Percentiles rank a stretch among this genome's conserved stretches.
These are phyloP conservation scores for Adansonia rubrostipa DNA, from an alignment of 441 rosid genomes.

Conservation along the genomic window DNA sequence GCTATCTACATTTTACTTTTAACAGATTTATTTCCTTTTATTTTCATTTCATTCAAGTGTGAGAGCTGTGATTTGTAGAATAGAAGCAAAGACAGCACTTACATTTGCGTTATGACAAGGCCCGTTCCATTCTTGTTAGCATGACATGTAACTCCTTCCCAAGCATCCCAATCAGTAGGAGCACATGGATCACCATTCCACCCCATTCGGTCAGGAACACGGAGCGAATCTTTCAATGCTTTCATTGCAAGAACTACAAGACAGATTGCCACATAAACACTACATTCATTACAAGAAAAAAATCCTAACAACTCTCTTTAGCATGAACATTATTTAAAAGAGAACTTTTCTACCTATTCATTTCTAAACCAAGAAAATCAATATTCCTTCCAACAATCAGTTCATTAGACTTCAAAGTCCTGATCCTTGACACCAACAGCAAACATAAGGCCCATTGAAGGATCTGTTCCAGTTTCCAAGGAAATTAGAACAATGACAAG, in stretches of 20 bases:
- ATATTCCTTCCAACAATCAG: not conserved
- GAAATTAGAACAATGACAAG: conserved; percentile 5
- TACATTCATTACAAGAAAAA: not conserved
- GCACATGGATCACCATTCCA: conserved; percentile 99
- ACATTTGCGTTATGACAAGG: conserved; percentile 89
- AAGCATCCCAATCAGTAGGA: conserved; percentile 96
- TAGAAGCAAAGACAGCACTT: conserved; percentile 34
- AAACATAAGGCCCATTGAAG: not conserved
- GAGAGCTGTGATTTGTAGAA: not conserved
- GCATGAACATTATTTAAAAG: not conserved
- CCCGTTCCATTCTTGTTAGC: conserved; percentile 63
- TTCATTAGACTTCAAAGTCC: not conserved
- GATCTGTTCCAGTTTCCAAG: not conserved
- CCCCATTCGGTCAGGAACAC: conserved; percentile 93
- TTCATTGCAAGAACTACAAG: conserved; percentile 78
- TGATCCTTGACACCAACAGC: not conserved
- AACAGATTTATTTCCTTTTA: not conserved
- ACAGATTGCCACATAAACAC: conserved; percentile 17
- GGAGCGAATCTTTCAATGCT: conserved; percentile 86
- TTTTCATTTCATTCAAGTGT: not conserved
- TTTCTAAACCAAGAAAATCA: conserved; percentile 7
- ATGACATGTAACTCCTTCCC: conserved; percentile 96
- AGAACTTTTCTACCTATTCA: not conserved
- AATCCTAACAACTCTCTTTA: not conserved
- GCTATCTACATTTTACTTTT: conserved; percentile 9